Conservation (phyloP, 2,329 filamentous ascomycete genomes). For the Epichloe festucae region DNA sequence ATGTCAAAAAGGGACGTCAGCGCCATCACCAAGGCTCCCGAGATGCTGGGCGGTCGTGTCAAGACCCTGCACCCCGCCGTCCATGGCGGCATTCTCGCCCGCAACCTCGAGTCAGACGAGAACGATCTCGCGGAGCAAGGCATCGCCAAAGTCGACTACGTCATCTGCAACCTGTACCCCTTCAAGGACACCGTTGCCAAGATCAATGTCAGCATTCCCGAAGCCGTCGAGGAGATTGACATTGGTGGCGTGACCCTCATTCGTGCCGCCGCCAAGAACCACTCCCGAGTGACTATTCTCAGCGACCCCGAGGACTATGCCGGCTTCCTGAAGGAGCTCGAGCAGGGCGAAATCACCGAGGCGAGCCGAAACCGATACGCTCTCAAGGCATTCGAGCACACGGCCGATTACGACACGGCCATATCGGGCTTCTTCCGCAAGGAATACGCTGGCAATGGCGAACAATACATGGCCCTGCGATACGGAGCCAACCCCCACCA, state of each 20-base stretch:
- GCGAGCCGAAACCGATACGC: slow-evolving; percentile 78
- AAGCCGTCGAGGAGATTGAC: slow-evolving; percentile 98
- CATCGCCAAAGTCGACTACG: slow-evolving; percentile 89
- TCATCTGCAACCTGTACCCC: slow-evolving; percentile 97
- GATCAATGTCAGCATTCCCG: slow-evolving; percentile 89
- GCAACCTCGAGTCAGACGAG: slow-evolving; percentile 88
- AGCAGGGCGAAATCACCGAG: slow-evolving; percentile 75
- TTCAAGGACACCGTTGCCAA: slow-evolving; percentile 98
- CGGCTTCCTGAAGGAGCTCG: slow-evolving; percentile 83
- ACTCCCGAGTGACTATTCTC: slow-evolving; percentile 86
- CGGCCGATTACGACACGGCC: slow-evolving; percentile 87
- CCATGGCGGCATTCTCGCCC: slow-evolving; percentile 80
- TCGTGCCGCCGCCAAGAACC: slow-evolving; percentile 95
- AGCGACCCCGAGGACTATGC: slow-evolving; percentile 90
- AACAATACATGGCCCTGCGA: slow-evolving; percentile 72
- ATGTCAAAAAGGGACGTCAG: slow-evolving; percentile 59
- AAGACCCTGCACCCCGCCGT: slow-evolving; percentile 97
- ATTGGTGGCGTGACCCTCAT: slow-evolving; percentile 96
- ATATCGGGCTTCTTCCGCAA: slow-evolving; percentile 97
- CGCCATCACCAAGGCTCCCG: slow-evolving; percentile 89
- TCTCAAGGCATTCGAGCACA: slow-evolving; percentile 97
- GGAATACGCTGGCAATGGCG: slow-evolving; percentile 78
- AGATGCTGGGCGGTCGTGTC: slow-evolving; percentile 76
- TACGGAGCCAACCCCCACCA: slow-evolving; percentile 98
- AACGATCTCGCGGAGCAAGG: slow-evolving; percentile 92